Base-by-base conservation (phyloP, 129 eudicot species). In the Rutidosis leptorrhynchoides region DNA sequence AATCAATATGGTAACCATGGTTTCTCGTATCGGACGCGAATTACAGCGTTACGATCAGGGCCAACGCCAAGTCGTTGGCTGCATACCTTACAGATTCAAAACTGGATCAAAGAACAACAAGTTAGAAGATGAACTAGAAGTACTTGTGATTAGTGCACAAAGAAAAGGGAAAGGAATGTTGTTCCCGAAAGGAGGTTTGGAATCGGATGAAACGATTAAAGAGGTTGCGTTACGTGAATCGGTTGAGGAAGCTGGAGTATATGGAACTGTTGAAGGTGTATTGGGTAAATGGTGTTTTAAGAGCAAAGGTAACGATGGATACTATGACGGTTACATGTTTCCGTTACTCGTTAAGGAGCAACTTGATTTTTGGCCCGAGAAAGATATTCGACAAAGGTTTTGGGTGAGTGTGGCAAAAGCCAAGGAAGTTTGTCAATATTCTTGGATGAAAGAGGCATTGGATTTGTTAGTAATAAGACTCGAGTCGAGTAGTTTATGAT, bases 141-240 rank as follows among this genome's bases (percentile, higher is more conserved):
- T 89, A 61, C 85, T 89, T 46, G 85, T 89, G 4, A 89, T 89
- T 30, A 89, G 83, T 56, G 68, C 93, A 19, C 93, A 83, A 65
- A 83, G 90, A 25, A 83, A 85, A 77, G 93, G 87, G 76, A 89
- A 89, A 85, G 94, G 96, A 27, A 78, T 89, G 96, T 59, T 89
- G 55, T 89, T 89, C 57, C 96, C 42, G 1, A 35, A 88, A 87
- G 96, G 96, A 30, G 96, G 96, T 6, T 89, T 94, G 96, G 96
- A 89, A 75, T 59, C 48, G 1, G 90, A 89, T 75, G 96, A 89
- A 76, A 37, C 81, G 66, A 81, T 85, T 11, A 59, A 35, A 42
- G 85, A 83, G 2, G 96, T 94, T 0, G 96, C 94, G 2, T 19
- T 64, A 48, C 79, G 96, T 7, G 96, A 89, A 62, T 85, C 96